Evolutionary conservation across 805 yeast species (phyloP).

Genomic region (Ogataea minuta): DNA sequence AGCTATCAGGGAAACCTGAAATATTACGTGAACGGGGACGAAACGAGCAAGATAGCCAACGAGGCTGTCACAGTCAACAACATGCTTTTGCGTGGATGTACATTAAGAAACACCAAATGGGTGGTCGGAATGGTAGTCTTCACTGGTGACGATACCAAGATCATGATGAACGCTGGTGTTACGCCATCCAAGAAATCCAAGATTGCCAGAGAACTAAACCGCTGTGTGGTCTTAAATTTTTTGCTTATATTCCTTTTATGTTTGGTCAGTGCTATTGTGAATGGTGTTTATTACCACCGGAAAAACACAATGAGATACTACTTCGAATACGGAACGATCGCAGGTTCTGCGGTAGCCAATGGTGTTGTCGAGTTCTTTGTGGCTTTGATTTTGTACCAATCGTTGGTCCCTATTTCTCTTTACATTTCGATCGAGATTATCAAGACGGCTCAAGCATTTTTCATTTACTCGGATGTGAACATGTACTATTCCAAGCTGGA

Average conservation of each 20-base stretch:
- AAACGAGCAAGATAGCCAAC: conserved; percentile 37
- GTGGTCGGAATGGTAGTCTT: conserved; percentile 72
- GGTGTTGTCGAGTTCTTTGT: conserved; percentile 76
- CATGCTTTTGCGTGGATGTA: conserved; percentile 69
- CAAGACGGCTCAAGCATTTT: conserved; percentile 78
- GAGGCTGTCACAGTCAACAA: conserved; percentile 73
- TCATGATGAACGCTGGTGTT: conserved; percentile 75
- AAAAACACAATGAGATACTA: conserved; percentile 51
- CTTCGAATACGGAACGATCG: conserved; percentile 70
- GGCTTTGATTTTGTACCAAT: conserved; percentile 71
- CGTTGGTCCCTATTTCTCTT: conserved; percentile 79
- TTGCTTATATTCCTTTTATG: conserved; percentile 61
- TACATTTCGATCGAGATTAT: conserved; percentile 81
- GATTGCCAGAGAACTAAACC: conserved; percentile 69
- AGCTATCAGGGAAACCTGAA: conserved; percentile 71
- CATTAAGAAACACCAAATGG: conserved; percentile 81
- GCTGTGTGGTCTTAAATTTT: conserved; percentile 67
- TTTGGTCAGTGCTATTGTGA: conserved; percentile 65
- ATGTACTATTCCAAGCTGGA: conserved; percentile 70
- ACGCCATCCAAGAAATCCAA: conserved; percentile 78
- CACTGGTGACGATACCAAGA: conserved; percentile 78
- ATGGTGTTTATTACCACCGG: conserved; percentile 60
- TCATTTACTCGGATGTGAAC: conserved; percentile 70
- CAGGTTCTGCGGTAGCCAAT: conserved; percentile 60
- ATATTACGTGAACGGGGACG: conserved; percentile 40